Conservation (phyloP, 495 filamentous ascomycete species). For the Poronia punctata region DNA sequence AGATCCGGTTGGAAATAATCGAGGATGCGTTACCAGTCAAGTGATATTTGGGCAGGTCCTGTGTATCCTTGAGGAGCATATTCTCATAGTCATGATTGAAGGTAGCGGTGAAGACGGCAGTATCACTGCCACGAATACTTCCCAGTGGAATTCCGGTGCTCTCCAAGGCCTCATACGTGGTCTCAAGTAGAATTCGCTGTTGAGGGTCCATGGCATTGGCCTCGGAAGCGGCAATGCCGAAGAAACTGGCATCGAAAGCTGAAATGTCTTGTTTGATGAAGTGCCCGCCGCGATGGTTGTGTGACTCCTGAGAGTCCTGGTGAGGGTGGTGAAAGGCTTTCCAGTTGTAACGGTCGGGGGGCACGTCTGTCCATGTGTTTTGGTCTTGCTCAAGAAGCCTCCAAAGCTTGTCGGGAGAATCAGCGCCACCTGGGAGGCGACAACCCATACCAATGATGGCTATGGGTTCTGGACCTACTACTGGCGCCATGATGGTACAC, state of each 20-base stretch:
- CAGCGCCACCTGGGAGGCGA: slow-evolving; percentile 47
- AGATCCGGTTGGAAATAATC: slow-evolving; percentile 43
- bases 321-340: too few species aligned
- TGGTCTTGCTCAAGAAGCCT: slow-evolving; percentile 40
- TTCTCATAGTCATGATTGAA: slow-evolving; percentile 32
- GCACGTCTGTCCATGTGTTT: slow-evolving; percentile 43
- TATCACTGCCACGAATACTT: slow-evolving; percentile 22
- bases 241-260: slow-evolving; percentile 43
- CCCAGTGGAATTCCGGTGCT: slow-evolving; percentile 27
- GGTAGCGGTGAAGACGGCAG: slow-evolving; percentile 28
- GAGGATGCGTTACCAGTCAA: slow-evolving; percentile 12
- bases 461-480: too few species aligned
- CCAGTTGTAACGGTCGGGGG: too few species aligned
- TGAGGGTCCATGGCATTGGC: slow-evolving; percentile 47
- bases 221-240: slow-evolving; percentile 37
- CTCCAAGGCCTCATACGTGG: slow-evolving; percentile 40
- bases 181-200: slow-evolving; percentile 46
- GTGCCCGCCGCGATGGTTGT: slow-evolving; percentile 43
- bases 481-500: too few species aligned
- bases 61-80: slow-evolving; percentile 19
- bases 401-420: slow-evolving; percentile 46
- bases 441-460: slow-evolving; percentile 52
- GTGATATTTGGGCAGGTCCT: slow-evolving; percentile 14
- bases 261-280: slow-evolving; percentile 42
- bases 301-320: slow-evolving; percentile 19